Evolutionary conservation across 345 rosid species (phyloP).

Genomic region (Eucalyptus microcorys): DNA sequence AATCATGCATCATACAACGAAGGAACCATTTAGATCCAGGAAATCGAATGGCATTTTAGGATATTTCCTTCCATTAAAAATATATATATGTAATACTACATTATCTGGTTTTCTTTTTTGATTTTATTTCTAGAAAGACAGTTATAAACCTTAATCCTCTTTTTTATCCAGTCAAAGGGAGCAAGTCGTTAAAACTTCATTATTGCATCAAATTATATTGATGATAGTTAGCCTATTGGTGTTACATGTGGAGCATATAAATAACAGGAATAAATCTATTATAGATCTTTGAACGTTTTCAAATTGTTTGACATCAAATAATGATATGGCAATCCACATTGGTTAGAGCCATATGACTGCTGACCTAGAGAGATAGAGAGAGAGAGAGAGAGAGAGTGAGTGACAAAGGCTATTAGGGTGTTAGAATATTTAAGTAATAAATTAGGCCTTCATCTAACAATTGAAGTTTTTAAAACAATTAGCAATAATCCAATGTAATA

Average conservation of each 20-base stretch:
- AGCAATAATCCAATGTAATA: accelerated
- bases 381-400: no score
- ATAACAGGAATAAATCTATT: not conserved
- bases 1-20: not conserved
- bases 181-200: not conserved
- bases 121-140: not conserved
- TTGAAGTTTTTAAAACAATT: accelerated
- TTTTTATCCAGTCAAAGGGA: not conserved
- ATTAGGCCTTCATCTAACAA: accelerated
- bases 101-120: not conserved
- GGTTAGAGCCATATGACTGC: not conserved
- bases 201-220: not conserved
- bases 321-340: not conserved
- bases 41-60: not conserved
- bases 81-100: no score
- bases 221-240: not conserved
- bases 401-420: no score
- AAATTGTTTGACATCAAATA: not conserved
- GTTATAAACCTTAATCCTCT: not conserved
- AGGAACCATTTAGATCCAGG: not conserved
- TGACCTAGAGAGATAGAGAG: not conserved
- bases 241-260: not conserved
- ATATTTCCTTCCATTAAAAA: not conserved
- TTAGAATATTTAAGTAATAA: no score
- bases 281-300: not conserved